Percentiles rank a stretch among this genome's conserved stretches.
Conservation (phyloP, 2,329 filamentous ascomycete genomes). For the Colletotrichum eremochloae region DNA sequence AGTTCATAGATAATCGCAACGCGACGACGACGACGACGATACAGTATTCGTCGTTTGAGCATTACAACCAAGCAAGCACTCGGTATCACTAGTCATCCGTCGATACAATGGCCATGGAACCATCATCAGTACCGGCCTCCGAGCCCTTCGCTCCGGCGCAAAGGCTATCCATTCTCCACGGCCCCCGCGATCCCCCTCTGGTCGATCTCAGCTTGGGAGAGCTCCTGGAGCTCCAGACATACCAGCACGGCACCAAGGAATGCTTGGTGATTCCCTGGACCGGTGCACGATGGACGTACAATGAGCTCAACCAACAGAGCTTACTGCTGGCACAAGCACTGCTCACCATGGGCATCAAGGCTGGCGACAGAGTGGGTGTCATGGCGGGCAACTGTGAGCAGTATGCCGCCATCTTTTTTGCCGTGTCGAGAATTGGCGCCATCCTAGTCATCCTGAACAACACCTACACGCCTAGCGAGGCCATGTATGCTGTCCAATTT, state of each 20-base stretch:
- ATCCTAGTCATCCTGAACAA: conserved; percentile 85
- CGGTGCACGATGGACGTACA: conserved; percentile 79
- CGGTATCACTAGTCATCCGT: background rate
- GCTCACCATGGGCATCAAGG: conserved; percentile 74
- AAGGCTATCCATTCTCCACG: conserved; percentile 73
- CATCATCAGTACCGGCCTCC: conserved; percentile 46
- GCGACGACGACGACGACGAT: conserved; percentile 13
- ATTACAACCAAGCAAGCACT: conserved; percentile 2
- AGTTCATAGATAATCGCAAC: conserved; percentile 26
- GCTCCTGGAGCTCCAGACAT: conserved; percentile 78
- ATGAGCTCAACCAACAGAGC: conserved; percentile 73
- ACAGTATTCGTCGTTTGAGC: conserved; percentile 5
- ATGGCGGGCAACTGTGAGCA: conserved; percentile 86
- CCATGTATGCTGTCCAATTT: conserved; percentile 78
- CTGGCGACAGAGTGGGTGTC: conserved; percentile 79
- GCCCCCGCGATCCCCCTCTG: conserved; percentile 76
- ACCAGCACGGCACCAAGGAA: conserved; percentile 74
- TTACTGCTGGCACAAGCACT: conserved; percentile 74
- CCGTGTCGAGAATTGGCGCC: conserved; percentile 74
- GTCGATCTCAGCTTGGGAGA: conserved; percentile 80
- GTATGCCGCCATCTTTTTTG: conserved; percentile 84
- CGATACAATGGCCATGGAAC: conserved; percentile 48
- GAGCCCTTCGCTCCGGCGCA: conserved; percentile 51
- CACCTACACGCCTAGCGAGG: conserved; percentile 82
- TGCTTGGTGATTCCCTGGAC: conserved; percentile 83